A percentile compares a stretch with the other conserved stretches of the same genome.
phyloP scores from a whole-genome alignment of 768 basidiomycete species.

The Russula sp. region DNA sequence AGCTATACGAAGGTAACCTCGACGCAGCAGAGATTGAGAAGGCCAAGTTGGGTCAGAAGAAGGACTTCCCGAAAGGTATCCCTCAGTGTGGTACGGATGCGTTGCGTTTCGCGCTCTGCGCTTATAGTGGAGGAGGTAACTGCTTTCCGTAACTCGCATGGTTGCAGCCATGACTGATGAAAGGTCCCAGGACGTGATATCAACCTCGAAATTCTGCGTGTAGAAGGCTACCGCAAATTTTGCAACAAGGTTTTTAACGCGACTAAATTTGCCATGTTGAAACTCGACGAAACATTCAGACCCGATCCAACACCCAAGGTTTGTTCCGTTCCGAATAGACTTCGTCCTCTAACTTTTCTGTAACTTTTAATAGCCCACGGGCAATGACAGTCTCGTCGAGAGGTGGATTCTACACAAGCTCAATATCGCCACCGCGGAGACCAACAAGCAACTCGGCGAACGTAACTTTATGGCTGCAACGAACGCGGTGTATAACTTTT shows the following conservation, averaged over 20 bases:
- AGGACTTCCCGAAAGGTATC: constrained; percentile 97
- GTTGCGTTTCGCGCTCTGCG: constrained; percentile 88
- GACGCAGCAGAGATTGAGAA: constrained; percentile 89
- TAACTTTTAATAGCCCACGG: constrained; percentile 54
- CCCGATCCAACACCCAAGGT: constrained; percentile 68
- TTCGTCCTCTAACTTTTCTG: constrained; percentile 3
- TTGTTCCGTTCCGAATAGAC: constrained; percentile 14
- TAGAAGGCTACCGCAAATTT: constrained; percentile 98
- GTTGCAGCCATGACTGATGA: neutral
- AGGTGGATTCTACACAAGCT: constrained; percentile 94
- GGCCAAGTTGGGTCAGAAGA: constrained; percentile 94
- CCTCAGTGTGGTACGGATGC: constrained; percentile 99
- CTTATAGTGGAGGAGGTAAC: constrained; percentile 84
- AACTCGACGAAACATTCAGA: constrained; percentile 78
- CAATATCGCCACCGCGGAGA: constrained; percentile 67
- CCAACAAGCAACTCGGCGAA: constrained; percentile 66
- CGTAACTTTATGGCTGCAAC: constrained; percentile 95
- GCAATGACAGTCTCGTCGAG: constrained; percentile 87
- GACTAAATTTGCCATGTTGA: constrained; percentile 98
- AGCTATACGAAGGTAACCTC: constrained; percentile 85
- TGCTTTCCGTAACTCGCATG: neutral
- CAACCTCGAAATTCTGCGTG: constrained; percentile 90
- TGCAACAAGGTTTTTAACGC: constrained; percentile 99
- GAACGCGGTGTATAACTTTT: constrained; percentile 80
- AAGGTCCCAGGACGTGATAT: constrained; percentile 75